phyloP scores from a whole-genome alignment of 2,329 filamentous ascomycete genomes.

The Paecilomyces fulvus region DNA sequence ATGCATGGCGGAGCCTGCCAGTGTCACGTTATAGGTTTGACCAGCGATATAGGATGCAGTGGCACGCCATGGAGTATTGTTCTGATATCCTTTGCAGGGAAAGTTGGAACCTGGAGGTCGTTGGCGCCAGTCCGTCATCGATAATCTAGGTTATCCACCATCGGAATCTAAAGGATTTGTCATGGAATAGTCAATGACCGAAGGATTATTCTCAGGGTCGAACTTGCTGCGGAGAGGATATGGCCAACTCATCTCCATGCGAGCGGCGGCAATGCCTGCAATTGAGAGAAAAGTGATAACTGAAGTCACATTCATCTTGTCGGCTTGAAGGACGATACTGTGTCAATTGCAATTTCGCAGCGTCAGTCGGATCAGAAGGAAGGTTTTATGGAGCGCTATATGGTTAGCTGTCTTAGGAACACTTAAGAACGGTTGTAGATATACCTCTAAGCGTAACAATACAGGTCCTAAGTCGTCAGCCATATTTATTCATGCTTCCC shows the following conservation, averaged over 20 bases:
- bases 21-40: constrained; percentile 52
- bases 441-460: no score
- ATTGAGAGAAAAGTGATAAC: neutral
- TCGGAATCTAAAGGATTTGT: constrained; percentile 52
- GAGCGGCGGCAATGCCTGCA: constrained; percentile 12
- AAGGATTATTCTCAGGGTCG: constrained; percentile 35
- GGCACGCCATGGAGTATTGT: constrained; percentile 42
- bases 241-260: constrained; percentile 51
- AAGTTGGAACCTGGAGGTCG: constrained; percentile 50
- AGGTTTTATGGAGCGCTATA: no score
- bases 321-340: neutral
- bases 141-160: neutral
- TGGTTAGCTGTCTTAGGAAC: no score
- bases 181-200: constrained; percentile 61
- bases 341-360: no score
- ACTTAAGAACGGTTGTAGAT: no score
- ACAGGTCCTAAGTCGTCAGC: no score
- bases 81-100: constrained; percentile 63
- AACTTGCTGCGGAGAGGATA: constrained; percentile 45
- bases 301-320: neutral
- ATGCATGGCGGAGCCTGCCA: constrained; percentile 56
- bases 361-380: no score
- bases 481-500: no score
- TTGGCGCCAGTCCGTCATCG: neutral
- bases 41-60: constrained; percentile 57